Percentiles rank a stretch among this genome's conserved stretches.
Conservation (phyloP, 2,329 filamentous ascomycete species). For the Trichoderma atrobrunneum region DNA sequence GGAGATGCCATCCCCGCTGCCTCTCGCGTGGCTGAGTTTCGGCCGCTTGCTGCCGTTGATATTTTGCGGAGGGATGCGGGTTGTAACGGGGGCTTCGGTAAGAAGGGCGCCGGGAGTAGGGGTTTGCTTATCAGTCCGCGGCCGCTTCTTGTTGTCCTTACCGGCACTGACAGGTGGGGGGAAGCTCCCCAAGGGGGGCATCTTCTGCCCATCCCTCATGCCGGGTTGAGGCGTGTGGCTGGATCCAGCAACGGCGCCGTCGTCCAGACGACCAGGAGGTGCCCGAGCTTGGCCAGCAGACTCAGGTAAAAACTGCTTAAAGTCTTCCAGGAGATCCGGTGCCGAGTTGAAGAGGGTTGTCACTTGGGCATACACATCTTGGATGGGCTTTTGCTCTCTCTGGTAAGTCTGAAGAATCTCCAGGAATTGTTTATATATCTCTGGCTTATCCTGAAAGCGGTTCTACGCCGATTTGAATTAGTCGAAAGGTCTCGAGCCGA, state of each 20-base stretch:
- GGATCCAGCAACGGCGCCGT: constrained; percentile 39
- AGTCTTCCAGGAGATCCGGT: constrained; percentile 92
- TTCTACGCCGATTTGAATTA: constrained; percentile 57
- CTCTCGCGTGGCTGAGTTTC: constrained; percentile 70
- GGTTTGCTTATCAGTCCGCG: constrained; percentile 56
- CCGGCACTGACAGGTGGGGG: constrained; percentile 75
- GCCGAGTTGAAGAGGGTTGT: constrained; percentile 91
- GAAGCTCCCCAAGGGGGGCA: constrained; percentile 95
- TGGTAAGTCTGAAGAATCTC: constrained; percentile 98
- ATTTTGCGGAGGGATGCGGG: constrained; percentile 31
- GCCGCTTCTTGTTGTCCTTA: constrained; percentile 88
- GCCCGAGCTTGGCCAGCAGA: constrained; percentile 59
- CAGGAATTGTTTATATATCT: constrained; percentile 98
- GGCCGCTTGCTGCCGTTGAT: constrained; percentile 58
- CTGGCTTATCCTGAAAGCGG: constrained; percentile 91
- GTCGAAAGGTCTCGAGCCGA: not conserved
- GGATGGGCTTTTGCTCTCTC: constrained; percentile 94
- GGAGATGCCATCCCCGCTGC: constrained; percentile 55
- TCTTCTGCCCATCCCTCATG: constrained; percentile 63
- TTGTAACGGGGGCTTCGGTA: constrained; percentile 41
- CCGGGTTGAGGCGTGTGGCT: constrained; percentile 56
- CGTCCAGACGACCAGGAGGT: constrained; percentile 59
- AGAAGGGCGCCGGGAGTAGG: constrained; percentile 48
- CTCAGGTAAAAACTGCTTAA: constrained; percentile 97
- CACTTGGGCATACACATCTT: constrained; percentile 96